Conservation (phyloP, 1,284 basidiomycete genomes). For the Tilletia indica region DNA sequence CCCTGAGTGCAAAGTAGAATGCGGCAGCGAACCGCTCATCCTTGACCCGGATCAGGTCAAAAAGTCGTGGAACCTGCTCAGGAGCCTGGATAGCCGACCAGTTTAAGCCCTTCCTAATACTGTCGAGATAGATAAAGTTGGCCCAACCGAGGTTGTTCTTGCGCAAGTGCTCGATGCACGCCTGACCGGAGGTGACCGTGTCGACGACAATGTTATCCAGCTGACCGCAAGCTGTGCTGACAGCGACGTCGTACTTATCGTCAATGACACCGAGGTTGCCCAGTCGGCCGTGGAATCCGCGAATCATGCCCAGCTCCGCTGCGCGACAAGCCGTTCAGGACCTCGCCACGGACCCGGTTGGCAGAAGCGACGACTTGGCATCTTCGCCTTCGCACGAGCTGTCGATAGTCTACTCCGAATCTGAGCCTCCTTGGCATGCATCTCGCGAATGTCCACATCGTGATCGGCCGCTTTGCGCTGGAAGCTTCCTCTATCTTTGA, state of each 20-base stretch:
- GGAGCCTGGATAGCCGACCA: constrained; percentile 64
- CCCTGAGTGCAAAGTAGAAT: constrained; percentile 80
- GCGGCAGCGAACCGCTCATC: constrained; percentile 78
- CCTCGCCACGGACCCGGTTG: constrained; percentile 81
- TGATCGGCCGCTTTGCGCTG: constrained; percentile 62
- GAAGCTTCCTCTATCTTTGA: constrained; percentile 62
- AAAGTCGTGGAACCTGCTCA: constrained; percentile 83
- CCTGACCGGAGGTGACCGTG: constrained; percentile 58
- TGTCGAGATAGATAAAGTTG: constrained; percentile 87
- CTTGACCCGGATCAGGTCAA: constrained; percentile 90
- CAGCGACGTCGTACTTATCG: constrained; percentile 92
- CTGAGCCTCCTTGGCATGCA: constrained; percentile 58
- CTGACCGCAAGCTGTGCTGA: constrained; percentile 81
- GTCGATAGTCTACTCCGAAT: constrained; percentile 64
- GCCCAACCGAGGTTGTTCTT: constrained; percentile 72
- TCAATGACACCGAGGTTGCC: constrained; percentile 91
- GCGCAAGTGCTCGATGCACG: constrained; percentile 54
- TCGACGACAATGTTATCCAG: constrained; percentile 92
- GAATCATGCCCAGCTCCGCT: constrained; percentile 28
- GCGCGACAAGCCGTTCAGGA: constrained; percentile 72
- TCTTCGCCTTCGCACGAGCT: constrained; percentile 76
- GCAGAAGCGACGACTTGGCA: constrained; percentile 81
- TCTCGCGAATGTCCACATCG: constrained; percentile 26
- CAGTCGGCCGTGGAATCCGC: constrained; percentile 72
- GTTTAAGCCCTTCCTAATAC: constrained; percentile 61